Base-by-base conservation (phyloP, 2,329 filamentous ascomycete genomes). In the Pyrenophora tritici-repentis region DNA sequence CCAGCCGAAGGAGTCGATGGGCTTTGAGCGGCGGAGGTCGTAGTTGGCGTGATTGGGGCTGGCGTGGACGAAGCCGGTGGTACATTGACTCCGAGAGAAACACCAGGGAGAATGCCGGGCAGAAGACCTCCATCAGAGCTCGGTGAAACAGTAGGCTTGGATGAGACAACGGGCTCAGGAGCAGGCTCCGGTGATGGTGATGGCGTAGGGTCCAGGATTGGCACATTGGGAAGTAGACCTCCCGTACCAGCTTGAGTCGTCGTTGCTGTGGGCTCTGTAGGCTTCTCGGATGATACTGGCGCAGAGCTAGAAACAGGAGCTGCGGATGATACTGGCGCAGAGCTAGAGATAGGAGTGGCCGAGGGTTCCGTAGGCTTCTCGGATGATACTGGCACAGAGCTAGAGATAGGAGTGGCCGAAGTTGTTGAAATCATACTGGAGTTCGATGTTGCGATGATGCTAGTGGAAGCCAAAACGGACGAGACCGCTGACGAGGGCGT, bases 121-220 rank as follows among this genome's bases (percentile, higher is more conserved):
- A 26, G 9, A 26, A 26, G 6, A 8, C 24, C 32, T 26, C n/a
- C n/a, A n/a, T n/a, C n/a, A n/a, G n/a, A n/a, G n/a, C n/a, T n/a
- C n/a, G n/a, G n/a, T n/a, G n/a, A n/a, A n/a, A n/a, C n/a, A n/a
- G 24, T 3, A 10, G 24, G 18, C 18, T 18, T 18, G 18, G 18
- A 18, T 18, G 18, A 5, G 18, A 18, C 18, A 5, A 5, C 3
- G 18, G 18, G 33, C 14, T 10, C 12, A 31, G 29, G 36, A 26
- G 55, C 51, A 17, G 47, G 31, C 13, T 47, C 34, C 13, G 44
- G 37, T 22, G 39, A 39, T 22, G 42, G 42, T 10, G 55, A 53
- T 6, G 47, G 33, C 18, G 58, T 58, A 6, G 62, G 62, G 29
- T 42, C 33, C 7, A 64, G 33, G 17, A 62, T 54, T 0, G 43